phyloP scores from a whole-genome alignment of 169 alveolate genomes.

The Plasmodium malariae region DNA sequence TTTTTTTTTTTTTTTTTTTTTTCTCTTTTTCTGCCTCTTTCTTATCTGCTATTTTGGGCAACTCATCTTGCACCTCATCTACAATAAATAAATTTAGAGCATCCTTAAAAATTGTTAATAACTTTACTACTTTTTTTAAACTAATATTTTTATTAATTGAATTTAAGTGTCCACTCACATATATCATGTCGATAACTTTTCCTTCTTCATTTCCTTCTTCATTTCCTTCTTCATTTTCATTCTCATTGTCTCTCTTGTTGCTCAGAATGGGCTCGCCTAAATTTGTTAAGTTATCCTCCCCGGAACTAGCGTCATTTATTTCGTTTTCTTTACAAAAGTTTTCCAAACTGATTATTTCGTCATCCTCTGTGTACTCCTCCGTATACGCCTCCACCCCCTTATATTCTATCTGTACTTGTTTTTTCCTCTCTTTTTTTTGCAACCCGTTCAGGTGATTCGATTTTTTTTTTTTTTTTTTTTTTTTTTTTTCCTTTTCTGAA shows the following conservation, averaged over 20 bases:
- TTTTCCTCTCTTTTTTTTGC: not conserved
- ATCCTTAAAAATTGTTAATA: constrained; percentile 43
- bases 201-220: constrained; percentile 8
- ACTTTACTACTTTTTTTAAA: constrained; percentile 40
- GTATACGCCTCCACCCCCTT: not conserved
- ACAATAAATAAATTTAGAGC: constrained; percentile 30
- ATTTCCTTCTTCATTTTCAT: not conserved
- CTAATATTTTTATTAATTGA: constrained; percentile 26
- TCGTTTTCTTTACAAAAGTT: constrained; percentile 26
- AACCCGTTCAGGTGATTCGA: not conserved
- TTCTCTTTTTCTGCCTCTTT: not conserved
- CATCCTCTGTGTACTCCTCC: not conserved
- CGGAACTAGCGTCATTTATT: constrained; percentile 33
- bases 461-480: not conserved
- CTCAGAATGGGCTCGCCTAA: not conserved
- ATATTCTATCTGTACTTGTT: not conserved
- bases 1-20: constrained; percentile 19
- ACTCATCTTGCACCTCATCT: constrained; percentile 28
- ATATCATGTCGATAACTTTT: constrained; percentile 11
- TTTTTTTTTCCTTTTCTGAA: not conserved
- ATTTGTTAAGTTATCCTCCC: constrained; percentile 5
- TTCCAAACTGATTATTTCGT: constrained; percentile 8
- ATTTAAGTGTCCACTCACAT: constrained; percentile 12
- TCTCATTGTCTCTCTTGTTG: constrained; percentile 9
- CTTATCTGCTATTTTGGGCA: not conserved